phyloP scores from a whole-genome alignment of 345 rosid species.

The Ceriops zippeliana region DNA sequence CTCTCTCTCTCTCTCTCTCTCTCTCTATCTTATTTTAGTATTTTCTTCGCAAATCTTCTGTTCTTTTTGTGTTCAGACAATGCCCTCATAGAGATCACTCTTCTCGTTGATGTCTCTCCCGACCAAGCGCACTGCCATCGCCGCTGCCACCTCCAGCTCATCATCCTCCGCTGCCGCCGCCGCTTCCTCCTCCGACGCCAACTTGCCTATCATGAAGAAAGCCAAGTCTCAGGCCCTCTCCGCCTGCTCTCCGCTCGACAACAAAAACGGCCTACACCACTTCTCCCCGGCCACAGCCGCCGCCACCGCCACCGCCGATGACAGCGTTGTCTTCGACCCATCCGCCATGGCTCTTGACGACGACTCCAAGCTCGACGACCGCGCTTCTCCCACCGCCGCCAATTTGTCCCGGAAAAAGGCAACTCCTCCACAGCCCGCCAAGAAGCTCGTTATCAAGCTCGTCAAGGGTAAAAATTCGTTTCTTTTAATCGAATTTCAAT shows the following conservation, averaged over 20 bases:
- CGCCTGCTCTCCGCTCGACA: conserved; percentile 45
- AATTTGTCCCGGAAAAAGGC: conserved; percentile 87
- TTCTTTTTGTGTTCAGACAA: conserved; percentile 7
- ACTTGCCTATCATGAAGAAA: conserved; percentile 55
- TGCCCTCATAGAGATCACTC: conserved; percentile 32
- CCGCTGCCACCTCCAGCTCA: conserved; percentile 23
- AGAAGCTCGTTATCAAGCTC: conserved; percentile 84
- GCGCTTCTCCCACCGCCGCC: conserved; percentile 43
- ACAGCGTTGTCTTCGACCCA: conserved; percentile 52
- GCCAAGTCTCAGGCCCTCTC: conserved; percentile 58
- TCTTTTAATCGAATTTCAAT: background rate
- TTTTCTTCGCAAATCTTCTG: too few relatives aligned
- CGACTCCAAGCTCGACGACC: conserved; percentile 48
- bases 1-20: too few relatives aligned
- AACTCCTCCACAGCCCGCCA: conserved; percentile 78
- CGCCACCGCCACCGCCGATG: conserved; percentile 18
- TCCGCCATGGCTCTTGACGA: conserved; percentile 53
- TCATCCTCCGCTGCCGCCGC: conserved; percentile 25
- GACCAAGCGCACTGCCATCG: conserved; percentile 62
- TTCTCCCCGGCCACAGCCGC: conserved; percentile 9
- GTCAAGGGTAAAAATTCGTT: conserved; percentile 48
- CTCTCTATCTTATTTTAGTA: background rate
- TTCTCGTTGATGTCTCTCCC: conserved; percentile 74
- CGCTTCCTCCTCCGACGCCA: conserved; percentile 13
- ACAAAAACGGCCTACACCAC: conserved; percentile 53